Evolutionary conservation across 1,139 yeast species (phyloP), one percentile per base, ranked within the genome.

Genomic region (Zygotorulaspora mrakii): DNA sequence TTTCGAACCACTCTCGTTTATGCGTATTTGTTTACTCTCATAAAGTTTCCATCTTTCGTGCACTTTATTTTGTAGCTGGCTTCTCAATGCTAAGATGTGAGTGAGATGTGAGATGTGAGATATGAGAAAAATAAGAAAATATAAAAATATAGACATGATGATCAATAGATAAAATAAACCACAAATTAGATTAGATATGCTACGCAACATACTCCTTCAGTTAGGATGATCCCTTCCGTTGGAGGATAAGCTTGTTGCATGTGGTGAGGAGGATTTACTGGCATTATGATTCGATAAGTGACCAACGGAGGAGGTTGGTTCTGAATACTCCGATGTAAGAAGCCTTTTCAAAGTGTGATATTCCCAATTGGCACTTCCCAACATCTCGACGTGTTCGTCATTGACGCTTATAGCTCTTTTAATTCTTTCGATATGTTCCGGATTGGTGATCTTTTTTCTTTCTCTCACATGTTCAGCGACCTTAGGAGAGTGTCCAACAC

Each of bases 401-500:
- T 46, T 46, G 4, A 57, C 83, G 4, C 87, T 79, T 18, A 82
- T 70, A 0, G 75, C 76, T 42, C 86, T 64, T 31, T 80, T 79
- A 47, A 82, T 76, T 39, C 68, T 71, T 54, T 72, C 79, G 43
- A 69, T 63, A 39, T 71, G 74, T 39, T 71, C 72, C 0, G 78
- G 66, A 49, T 74, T 74, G 26, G 71, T 66, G 7, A 68, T 66
- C 47, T 76, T 72, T 21, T 70, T 71, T 42, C 66, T 71, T 39
- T 67, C 66, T 54, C 91, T 69, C 41, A 67, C 64, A 50, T 62
- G 69, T 50, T 80, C 87, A 1, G 64, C 55, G 1, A 65, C 64
- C 9, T 67, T 73, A 0, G 75, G 76, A 0, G 74, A 53, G 59
- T 89, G 96, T 0, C 96, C 97, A 27, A 89, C 76, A 33, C 95